A percentile compares a stretch with the other conserved stretches of the same genome.
These are phyloP conservation scores for Arachis hypogaea DNA, from an alignment of 306 rosid species.

Conservation along the genomic window DNA sequence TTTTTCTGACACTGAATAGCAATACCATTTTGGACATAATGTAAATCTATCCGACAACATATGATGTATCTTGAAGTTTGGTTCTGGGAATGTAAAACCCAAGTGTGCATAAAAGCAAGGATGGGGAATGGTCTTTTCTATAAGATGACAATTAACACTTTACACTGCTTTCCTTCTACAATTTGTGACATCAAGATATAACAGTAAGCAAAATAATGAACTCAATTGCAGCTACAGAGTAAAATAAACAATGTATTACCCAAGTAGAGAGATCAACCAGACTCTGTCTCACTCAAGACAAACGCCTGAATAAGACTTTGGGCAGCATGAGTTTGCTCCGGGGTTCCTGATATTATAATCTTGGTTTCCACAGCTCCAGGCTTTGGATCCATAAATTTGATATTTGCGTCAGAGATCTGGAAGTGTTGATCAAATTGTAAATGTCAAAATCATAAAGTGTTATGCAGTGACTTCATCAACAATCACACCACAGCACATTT, in stretches of 20 bases:
- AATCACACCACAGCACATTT: conserved; percentile 29
- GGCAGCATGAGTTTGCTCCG: conserved; percentile 97
- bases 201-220: conserved; percentile 19
- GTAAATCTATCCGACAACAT: conserved; percentile 24
- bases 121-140: conserved; percentile 26
- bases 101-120: conserved; percentile 32
- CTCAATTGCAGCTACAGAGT: conserved; percentile 34
- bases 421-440: conserved; percentile 39
- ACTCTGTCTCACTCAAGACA: conserved; percentile 84
- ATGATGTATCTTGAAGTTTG: conserved; percentile 25
- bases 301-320: conserved; percentile 99
- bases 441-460: conserved; percentile 21
- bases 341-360: conserved; percentile 90
- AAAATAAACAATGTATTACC: conserved; percentile 48
- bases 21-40: neutral
- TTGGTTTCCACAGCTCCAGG: conserved; percentile 89
- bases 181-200: conserved; percentile 25
- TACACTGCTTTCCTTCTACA: conserved; percentile 38
- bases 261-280: conserved; percentile 53
- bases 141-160: conserved; percentile 35
- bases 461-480: conserved; percentile 35
- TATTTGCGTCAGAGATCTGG: conserved; percentile 94
- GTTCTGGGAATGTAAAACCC: conserved; percentile 18
- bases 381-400: conserved; percentile 80
- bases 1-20: conserved; percentile 29